Evolutionary conservation across 1,284 basidiomycete species (phyloP).

Genomic region (Apiotrichum gracile): DNA sequence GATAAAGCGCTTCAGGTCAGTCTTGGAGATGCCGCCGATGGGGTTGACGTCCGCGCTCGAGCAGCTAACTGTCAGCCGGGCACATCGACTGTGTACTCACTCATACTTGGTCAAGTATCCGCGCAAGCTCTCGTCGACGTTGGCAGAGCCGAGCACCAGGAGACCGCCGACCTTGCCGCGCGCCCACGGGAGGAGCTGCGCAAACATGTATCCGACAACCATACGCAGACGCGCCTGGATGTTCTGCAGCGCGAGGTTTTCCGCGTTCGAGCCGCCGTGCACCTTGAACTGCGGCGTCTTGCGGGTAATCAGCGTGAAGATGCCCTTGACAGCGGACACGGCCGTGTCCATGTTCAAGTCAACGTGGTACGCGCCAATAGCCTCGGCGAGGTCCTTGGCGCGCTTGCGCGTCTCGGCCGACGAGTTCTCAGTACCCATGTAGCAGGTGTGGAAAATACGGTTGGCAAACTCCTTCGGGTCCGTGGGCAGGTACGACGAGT

Average conservation of each 20-base stretch:
- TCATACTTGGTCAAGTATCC: conserved; percentile 99
- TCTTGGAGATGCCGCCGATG: conserved; percentile 96
- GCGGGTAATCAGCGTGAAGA: conserved; percentile 81
- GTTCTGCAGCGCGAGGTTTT: conserved; percentile 96
- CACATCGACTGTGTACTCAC: conserved; percentile 46
- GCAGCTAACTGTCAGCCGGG: conserved; percentile 50
- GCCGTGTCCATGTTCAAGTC: conserved; percentile 95
- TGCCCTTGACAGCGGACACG: conserved; percentile 71
- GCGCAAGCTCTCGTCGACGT: conserved; percentile 94
- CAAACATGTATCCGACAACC: conserved; percentile 96
- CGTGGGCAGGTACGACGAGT: conserved; percentile 72
- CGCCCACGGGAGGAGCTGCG: conserved; percentile 91
- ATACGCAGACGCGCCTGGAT: conserved; percentile 93
- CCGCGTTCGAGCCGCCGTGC: conserved; percentile 78
- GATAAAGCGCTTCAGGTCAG: conserved; percentile 94
- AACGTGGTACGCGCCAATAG: conserved; percentile 92
- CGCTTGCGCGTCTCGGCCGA: conserved; percentile 76
- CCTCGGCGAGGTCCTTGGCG: conserved; percentile 76
- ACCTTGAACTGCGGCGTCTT: conserved; percentile 75
- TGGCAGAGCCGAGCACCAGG: conserved; percentile 91
- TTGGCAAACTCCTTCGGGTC: conserved; percentile 80
- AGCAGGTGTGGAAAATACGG: conserved; percentile 93
- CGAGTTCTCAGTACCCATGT: conserved; percentile 98
- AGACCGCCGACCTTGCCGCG: conserved; percentile 77
- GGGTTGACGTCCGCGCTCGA: conserved; percentile 85